These are phyloP conservation scores for Phycomyces blakesleeanus DNA, from an alignment of 192 early-diverging fungal species.

Conservation along the genomic window DNA sequence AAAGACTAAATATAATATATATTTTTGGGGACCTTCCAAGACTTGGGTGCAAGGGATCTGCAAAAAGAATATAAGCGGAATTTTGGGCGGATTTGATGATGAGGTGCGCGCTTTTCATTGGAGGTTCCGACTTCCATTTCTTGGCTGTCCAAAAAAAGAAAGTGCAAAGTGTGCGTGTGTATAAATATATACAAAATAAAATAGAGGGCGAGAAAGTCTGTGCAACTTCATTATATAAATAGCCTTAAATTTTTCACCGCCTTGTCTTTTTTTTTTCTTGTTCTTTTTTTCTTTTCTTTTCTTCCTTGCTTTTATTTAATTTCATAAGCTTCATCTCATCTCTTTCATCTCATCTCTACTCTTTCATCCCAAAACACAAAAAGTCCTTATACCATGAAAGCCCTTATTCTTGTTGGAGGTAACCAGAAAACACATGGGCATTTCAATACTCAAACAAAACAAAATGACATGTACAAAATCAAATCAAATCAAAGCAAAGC, in stretches of 20 bases:
- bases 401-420: slow-evolving; percentile 82
- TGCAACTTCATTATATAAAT: background rate
- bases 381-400: slow-evolving; percentile 57
- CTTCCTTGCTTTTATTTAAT: slow-evolving; percentile 3
- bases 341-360: background rate
- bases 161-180: no score
- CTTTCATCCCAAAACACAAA: background rate
- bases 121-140: background rate
- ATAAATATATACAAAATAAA: no score
- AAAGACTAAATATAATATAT: background rate
- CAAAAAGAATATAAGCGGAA: background rate
- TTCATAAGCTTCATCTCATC: no score
- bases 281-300: background rate
- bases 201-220: background rate
- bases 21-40: background rate
- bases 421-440: slow-evolving; percentile 13
- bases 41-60: background rate
- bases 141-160: no score
- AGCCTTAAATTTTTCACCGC: background rate
- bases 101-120: slow-evolving; percentile 1
- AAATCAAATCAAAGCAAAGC: background rate
- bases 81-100: background rate
- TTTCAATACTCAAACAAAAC: background rate
- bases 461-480: background rate
- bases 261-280: slow-evolving; percentile 1